Evolutionary conservation across 2,329 filamentous ascomycete genomes (phyloP).

Genomic region (Pseudogymnoascus sp.): DNA sequence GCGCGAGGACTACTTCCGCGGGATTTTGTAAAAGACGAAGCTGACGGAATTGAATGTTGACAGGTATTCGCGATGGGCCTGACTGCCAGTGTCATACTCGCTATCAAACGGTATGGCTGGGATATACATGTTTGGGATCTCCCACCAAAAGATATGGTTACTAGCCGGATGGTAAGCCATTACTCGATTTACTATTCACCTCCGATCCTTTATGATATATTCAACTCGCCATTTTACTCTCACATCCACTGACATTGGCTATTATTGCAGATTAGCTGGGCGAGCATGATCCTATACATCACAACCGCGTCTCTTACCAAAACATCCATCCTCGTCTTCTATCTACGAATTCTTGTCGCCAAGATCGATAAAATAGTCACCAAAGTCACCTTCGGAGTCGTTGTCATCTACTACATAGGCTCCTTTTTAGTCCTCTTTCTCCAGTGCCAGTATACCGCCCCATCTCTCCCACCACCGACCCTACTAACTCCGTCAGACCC

Average conservation of each 20-base stretch:
- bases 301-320: constrained; percentile 8
- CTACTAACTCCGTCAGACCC: background rate
- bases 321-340: constrained; percentile 11
- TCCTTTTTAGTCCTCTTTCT: background rate
- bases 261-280: background rate
- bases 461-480: background rate
- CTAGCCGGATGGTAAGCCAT: background rate
- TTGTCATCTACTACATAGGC: background rate
- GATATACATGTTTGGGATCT: constrained; percentile 34
- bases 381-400: background rate
- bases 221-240: no score
- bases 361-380: constrained; percentile 2
- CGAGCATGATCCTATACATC: constrained; percentile 9
- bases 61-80: constrained; percentile 30
- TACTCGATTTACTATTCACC: background rate
- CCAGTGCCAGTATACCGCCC: constrained; percentile 3
- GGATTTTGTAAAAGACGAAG: background rate
- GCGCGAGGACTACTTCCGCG: background rate
- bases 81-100: constrained; percentile 27
- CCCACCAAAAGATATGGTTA: background rate
- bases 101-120: constrained; percentile 28
- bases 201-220: background rate
- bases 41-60: background rate
- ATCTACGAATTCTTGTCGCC: constrained; percentile 9
- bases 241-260: background rate